Evolutionary conservation across 2,329 filamentous ascomycete species (phyloP), one percentile per base, ranked within the genome.

Genomic region (Talaromyces atroroseus): DNA sequence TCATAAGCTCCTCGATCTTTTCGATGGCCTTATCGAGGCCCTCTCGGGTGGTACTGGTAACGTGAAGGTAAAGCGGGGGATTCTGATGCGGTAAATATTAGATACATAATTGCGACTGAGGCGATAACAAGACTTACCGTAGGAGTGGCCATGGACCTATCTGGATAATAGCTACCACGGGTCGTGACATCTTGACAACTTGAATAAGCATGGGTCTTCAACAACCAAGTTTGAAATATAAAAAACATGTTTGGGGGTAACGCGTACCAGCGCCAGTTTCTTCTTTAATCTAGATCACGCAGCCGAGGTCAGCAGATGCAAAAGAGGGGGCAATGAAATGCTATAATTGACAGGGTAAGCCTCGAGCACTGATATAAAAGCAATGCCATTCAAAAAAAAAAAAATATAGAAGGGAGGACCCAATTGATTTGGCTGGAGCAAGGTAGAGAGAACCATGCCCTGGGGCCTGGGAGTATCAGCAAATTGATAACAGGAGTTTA

Each of bases 221-320:
- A 72, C 65, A 73, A 67, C 71, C 64, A 72, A 66, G 49, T 50
- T 50, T 44, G 45, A 56, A 52, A 10, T 51, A 51, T 45, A 51
- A 21, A 52, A 54, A 71, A 68, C 71, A 74, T 71, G 65, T 63
- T 65, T 64, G 64, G 66, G 66, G 59, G 20, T 66, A 73, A 73
- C 80, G 84, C 92, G 86, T 99, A 99, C 94, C 94, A 82, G 94
- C 92, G 83, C 94, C 94, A 86, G 92, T 97, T 70, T 96, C 90
- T 80, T 96, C 92, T 87, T 96, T 95, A 70, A 99, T 99, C 94
- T 99, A 92, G 68, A 89, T 85, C 86, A 94, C 83, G 85, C 82
- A 87, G 77, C 77, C 78, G 82, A 86, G 84, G 92, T 96, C 85
- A 97, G 92, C 90, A 94, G 85, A 85, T 90, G 89, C 84, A 86